Percentiles rank a stretch among this genome's conserved stretches.
Evolutionary conservation across 108 stramenopile species (phyloP).

Genomic region (Cyclotella cryptica): DNA sequence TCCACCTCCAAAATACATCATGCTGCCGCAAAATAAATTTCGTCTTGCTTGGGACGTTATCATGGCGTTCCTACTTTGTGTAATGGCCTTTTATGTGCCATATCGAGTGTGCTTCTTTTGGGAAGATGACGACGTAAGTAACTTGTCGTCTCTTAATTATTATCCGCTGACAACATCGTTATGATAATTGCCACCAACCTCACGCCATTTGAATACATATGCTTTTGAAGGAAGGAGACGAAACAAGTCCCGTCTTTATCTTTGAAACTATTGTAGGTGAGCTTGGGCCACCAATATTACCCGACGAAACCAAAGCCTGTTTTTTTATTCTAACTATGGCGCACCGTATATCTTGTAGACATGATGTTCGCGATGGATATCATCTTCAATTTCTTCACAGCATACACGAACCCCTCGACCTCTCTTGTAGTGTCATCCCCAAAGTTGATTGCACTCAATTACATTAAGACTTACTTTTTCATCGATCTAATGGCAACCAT

Average conservation of each 20-base stretch:
- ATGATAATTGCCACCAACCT: too few relatives aligned
- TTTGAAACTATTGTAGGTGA: slow-evolving; percentile 21
- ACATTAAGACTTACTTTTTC: slow-evolving; percentile 39
- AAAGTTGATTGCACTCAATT: slow-evolving; percentile 37
- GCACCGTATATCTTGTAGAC: slow-evolving; percentile 15
- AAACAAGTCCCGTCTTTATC: slow-evolving; percentile 5
- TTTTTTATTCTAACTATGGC: not conserved
- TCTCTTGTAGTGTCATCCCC: slow-evolving; percentile 5
- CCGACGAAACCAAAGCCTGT: not conserved
- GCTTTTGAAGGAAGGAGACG: slow-evolving; percentile 21
- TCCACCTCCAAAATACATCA: slow-evolving; percentile 26
- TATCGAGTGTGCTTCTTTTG: slow-evolving; percentile 47
- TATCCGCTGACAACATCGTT: too few relatives aligned
- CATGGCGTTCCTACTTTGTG: slow-evolving; percentile 23
- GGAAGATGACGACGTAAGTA: slow-evolving; percentile 10
- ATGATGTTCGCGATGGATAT: slow-evolving; percentile 43
- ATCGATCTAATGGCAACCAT: slow-evolving; percentile 46
- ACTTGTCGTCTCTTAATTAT: too few relatives aligned
- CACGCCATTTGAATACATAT: not conserved
- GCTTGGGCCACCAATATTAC: not conserved
- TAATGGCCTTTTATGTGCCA: slow-evolving; percentile 44
- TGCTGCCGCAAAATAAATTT: slow-evolving; percentile 26
- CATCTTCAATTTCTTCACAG: slow-evolving; percentile 46
- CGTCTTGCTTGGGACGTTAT: slow-evolving; percentile 36
- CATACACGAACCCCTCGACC: slow-evolving; percentile 27